Evolutionary conservation across 2,329 filamentous ascomycete genomes (phyloP), one percentile per base, ranked within the genome.

Genomic region (Didymella pomorum): DNA sequence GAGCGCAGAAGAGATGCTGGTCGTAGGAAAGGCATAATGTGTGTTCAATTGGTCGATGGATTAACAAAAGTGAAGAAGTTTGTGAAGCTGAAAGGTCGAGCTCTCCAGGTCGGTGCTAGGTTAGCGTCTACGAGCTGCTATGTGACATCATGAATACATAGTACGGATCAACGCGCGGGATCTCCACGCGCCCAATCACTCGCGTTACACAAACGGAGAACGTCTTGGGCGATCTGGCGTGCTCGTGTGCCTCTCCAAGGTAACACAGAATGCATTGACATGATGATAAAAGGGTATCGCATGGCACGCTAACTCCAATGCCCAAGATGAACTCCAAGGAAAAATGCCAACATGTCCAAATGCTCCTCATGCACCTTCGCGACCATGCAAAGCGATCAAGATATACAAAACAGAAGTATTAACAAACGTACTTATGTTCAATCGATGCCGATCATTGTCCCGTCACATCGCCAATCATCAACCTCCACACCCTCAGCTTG

Each of bases 401-500:
- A 53, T 55, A 29, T 58, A 51, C 45, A 52, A 52, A 21, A 26
- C 41, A 33, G 26, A 60, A 56, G 56, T 49, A 42, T 49, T 21
- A 52, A 47, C 58, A 45, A 48, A 46, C 4, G 28, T 18, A 31
- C 26, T 26, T 61, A 51, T 64, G 37, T 60, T 71, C 59, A 74
- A 50, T 73, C 71, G 46, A 75, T 74, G 26, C 73, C 74, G 58
- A 73, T 67, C 66, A 76, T 68, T 7, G 73, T 73, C 31, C 73
- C 73, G 43, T 75, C 72, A 41, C 69, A 66, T 56, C 69, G 66
- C 73, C 74, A 76, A 23, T 74, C 73, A 41, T 76, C 74, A 3
- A 75, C 73, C 39, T 75, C 73, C 12, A 75, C 74, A n/a, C 61
- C 60, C 37, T 66, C 61, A 0, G 71, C 66, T 29, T 71, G 69